These are phyloP conservation scores for Ogataea saltuana DNA, from an alignment of 805 yeast genomes.

Conservation along the genomic window DNA sequence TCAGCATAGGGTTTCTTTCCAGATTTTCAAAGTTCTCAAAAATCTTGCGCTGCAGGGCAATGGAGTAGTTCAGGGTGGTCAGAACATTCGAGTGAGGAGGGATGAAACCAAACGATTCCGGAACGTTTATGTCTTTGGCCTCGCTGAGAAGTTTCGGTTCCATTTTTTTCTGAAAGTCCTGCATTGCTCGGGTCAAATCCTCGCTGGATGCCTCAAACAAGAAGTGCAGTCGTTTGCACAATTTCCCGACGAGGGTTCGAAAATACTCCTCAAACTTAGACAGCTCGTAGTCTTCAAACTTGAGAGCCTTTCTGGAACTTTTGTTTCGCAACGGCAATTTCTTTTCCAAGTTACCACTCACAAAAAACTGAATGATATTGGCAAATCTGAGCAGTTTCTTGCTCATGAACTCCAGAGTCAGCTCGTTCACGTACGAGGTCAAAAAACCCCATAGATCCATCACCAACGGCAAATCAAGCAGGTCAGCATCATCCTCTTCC, in stretches of 20 bases:
- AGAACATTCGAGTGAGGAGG: constrained; percentile 68
- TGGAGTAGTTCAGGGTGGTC: constrained; percentile 54
- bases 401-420: constrained; percentile 35
- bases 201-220: constrained; percentile 38
- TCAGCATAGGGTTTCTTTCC: constrained; percentile 40
- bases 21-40: constrained; percentile 34
- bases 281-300: constrained; percentile 46
- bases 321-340: constrained; percentile 14
- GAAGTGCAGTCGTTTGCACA: constrained; percentile 31
- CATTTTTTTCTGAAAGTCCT: background rate
- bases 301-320: constrained; percentile 35
- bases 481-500: constrained; percentile 25
- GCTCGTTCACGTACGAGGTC: constrained; percentile 39
- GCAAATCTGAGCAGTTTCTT: constrained; percentile 51
- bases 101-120: constrained; percentile 49
- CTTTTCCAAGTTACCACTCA: constrained; percentile 44
- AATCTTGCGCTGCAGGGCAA: constrained; percentile 46
- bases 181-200: constrained; percentile 36
- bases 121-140: constrained; percentile 11
- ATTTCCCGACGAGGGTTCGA: constrained; percentile 28
- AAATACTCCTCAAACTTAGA: constrained; percentile 37
- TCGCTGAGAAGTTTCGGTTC: constrained; percentile 7
- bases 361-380: constrained; percentile 54
- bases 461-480: constrained; percentile 51
- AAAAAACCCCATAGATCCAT: constrained; percentile 61